Percentiles rank a stretch among this genome's conserved stretches.
phyloP scores from a whole-genome alignment of 805 yeast species.

The Grigorovia humatica region DNA sequence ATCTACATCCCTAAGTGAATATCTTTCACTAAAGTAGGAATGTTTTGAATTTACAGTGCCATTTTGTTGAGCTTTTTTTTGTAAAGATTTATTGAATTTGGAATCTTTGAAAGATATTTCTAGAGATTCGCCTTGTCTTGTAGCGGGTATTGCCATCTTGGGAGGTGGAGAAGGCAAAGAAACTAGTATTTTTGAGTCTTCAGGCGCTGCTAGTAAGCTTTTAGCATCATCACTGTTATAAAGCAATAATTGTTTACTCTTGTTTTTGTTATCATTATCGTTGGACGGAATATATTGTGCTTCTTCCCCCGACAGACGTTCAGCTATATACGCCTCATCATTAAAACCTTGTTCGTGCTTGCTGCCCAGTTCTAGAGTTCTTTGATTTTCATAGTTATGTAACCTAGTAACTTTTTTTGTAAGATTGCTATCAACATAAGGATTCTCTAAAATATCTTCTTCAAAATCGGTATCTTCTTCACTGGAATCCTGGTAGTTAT shows the following conservation, averaged over 20 bases:
- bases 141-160: conserved; percentile 74
- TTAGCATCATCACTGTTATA: conserved; percentile 27
- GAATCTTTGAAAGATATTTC: conserved; percentile 39
- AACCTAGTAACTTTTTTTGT: background rate
- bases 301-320: no score
- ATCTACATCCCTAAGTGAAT: conserved; percentile 21
- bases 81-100: background rate
- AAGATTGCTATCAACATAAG: conserved; percentile 17
- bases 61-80: background rate
- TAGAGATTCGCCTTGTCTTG: conserved; percentile 66
- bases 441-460: conserved; percentile 17
- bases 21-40: conserved; percentile 13
- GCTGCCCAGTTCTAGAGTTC: no score
- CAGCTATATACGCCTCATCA: no score
- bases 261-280: background rate
- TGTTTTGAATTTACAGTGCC: background rate
- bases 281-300: background rate
- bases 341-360: no score
- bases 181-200: conserved; percentile 27
- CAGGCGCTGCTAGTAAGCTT: conserved; percentile 26
- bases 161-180: conserved; percentile 48
- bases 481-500: conserved; percentile 63
- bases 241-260: conserved; percentile 16
- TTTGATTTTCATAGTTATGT: background rate
- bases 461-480: conserved; percentile 35